Percentiles rank a stretch among this genome's conserved stretches.
Conservation (phyloP, 1,284 basidiomycete genomes). For the Trichosporon faecale region DNA sequence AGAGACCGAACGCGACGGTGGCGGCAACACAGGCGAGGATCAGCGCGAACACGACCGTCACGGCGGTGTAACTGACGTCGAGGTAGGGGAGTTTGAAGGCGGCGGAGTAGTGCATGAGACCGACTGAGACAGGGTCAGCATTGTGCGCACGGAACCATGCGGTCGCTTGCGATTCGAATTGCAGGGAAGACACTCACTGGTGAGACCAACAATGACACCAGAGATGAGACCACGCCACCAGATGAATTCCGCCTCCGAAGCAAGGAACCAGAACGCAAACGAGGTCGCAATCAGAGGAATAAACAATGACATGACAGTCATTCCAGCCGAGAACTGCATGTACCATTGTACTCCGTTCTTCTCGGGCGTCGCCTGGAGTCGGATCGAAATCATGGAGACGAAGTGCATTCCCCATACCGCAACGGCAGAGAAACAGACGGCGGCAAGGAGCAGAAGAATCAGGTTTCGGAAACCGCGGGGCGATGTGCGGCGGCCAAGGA, state of each 20-base stretch:
- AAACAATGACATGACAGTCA: slow-evolving; percentile 55
- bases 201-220: slow-evolving; percentile 70
- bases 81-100: slow-evolving; percentile 52
- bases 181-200: slow-evolving; percentile 59
- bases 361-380: slow-evolving; percentile 32
- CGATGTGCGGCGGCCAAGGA: slow-evolving; percentile 54
- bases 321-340: slow-evolving; percentile 53
- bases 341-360: slow-evolving; percentile 44
- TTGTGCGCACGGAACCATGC: no score
- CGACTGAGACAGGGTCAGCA: slow-evolving; percentile 34
- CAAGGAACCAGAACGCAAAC: slow-evolving; percentile 55
- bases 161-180: no score
- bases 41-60: slow-evolving; percentile 54
- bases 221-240: slow-evolving; percentile 53
- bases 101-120: slow-evolving; percentile 56
- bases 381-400: slow-evolving; percentile 54
- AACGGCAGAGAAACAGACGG: slow-evolving; percentile 81
- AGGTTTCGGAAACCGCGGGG: slow-evolving; percentile 52
- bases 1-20: slow-evolving; percentile 53
- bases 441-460: slow-evolving; percentile 57
- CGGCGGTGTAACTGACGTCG: slow-evolving; percentile 38
- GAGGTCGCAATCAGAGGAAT: slow-evolving; percentile 54
- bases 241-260: slow-evolving; percentile 50
- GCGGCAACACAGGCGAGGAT: slow-evolving; percentile 55
- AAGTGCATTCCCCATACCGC: slow-evolving; percentile 61